These are phyloP conservation scores for Urtica urens DNA, from an alignment of 306 rosid species.

Conservation along the genomic window DNA sequence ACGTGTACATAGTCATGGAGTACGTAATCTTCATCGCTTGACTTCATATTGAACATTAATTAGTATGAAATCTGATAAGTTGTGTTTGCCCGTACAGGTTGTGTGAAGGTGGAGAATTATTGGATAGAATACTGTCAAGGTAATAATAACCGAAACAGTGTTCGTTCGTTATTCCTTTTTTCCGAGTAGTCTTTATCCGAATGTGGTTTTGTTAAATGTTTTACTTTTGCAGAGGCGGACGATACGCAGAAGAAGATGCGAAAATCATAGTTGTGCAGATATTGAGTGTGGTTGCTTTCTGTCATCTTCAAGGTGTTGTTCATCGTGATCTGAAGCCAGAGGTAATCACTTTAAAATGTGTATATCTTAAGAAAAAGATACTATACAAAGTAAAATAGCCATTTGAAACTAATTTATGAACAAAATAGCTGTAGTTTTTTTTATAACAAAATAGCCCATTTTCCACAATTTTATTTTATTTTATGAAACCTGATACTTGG, in stretches of 20 bases:
- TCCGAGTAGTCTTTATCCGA: slow-evolving; percentile 15
- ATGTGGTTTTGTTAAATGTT: slow-evolving; percentile 1
- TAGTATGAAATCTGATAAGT: slow-evolving; percentile 11
- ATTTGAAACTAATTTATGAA: too few relatives aligned
- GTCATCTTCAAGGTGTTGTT: slow-evolving; percentile 94
- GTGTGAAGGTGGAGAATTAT: slow-evolving; percentile 95
- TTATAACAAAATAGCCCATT: too few relatives aligned
- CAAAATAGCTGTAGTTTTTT: too few relatives aligned
- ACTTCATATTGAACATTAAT: neutral
- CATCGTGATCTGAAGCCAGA: slow-evolving; percentile 98
- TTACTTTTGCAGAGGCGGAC: slow-evolving; percentile 69
- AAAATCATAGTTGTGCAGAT: slow-evolving; percentile 82
- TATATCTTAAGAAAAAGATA: too few relatives aligned
- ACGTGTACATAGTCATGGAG: slow-evolving; percentile 96
- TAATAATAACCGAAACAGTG: too few relatives aligned
- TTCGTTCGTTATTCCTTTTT: slow-evolving; percentile 17
- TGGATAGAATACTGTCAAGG: slow-evolving; percentile 92
- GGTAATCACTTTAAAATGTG: too few relatives aligned
- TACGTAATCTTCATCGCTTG: slow-evolving; percentile 22
- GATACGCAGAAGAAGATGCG: slow-evolving; percentile 83
- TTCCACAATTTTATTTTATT: too few relatives aligned
- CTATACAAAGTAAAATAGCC: too few relatives aligned
- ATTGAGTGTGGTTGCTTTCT: slow-evolving; percentile 62
- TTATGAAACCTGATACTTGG: too few relatives aligned
- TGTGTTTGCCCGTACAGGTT: slow-evolving; percentile 41